Percentiles rank a stretch among this genome's conserved stretches.
phyloP scores from a whole-genome alignment of 345 rosid genomes.

The Ailanthus altissimus region DNA sequence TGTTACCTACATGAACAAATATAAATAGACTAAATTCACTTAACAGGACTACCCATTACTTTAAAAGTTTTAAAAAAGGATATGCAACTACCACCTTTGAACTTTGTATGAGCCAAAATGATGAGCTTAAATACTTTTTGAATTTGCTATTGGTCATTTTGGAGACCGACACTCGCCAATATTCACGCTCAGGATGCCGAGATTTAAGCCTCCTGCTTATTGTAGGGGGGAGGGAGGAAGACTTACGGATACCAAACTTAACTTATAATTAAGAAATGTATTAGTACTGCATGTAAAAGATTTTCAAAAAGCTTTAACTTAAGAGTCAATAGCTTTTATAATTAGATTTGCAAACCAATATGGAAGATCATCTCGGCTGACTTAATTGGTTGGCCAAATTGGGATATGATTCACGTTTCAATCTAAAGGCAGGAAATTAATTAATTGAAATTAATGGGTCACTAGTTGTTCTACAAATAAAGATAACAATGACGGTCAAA shows the following conservation, averaged over 20 bases:
- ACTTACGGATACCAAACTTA: neutral
- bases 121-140: neutral
- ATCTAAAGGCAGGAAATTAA: neutral
- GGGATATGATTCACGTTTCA: slow-evolving; percentile 15
- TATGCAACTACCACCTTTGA: slow-evolving; percentile 12
- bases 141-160: neutral
- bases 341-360: neutral
- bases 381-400: slow-evolving; percentile 9
- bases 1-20: neutral
- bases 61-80: neutral
- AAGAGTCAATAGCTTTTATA: slow-evolving; percentile 13
- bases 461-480: neutral
- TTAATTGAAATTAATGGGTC: neutral
- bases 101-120: neutral
- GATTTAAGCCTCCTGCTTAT: neutral
- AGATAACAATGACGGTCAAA: neutral
- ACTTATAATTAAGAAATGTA: neutral
- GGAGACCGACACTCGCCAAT: neutral
- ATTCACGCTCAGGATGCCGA: neutral
- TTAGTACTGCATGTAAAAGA: neutral
- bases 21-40: neutral
- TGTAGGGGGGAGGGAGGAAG: neutral
- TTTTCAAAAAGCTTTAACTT: neutral
- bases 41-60: too few relatives aligned
- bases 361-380: neutral